A percentile compares a stretch with the other conserved stretches of the same genome.
Conservation (phyloP, 257 asterid species). For the Solanum chiquidenum region DNA sequence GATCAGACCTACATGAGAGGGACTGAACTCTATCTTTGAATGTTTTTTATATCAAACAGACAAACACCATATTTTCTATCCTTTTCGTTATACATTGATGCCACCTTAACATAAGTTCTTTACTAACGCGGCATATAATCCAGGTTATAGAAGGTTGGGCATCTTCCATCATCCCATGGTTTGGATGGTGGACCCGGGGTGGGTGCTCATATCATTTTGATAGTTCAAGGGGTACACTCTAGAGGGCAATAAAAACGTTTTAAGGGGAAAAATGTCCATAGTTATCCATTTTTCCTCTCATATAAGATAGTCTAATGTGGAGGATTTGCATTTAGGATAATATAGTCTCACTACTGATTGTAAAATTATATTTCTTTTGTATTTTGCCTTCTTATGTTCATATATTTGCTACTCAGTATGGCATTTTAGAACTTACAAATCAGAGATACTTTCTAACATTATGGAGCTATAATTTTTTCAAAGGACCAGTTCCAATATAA, state of each 20-base stretch:
- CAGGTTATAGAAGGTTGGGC: not conserved
- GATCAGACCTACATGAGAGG: not conserved
- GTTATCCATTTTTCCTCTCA: not conserved
- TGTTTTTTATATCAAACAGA: not conserved
- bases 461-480: not conserved
- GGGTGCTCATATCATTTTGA: not conserved
- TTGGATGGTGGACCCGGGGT: not conserved
- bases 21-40: not conserved
- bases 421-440: not conserved
- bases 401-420: not conserved
- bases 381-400: not conserved
- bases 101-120: not conserved
- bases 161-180: not conserved
- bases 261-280: not conserved
- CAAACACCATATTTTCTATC: not conserved
- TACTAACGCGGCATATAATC: not conserved
- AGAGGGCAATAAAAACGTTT: not conserved
- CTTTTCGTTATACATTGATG: not conserved
- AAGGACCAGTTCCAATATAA: not conserved
- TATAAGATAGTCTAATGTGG: not conserved
- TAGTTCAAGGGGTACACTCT: not conserved
- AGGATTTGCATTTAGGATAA: not conserved
- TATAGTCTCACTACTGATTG: not conserved
- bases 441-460: not conserved
- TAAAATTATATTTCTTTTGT: not conserved